Evolutionary conservation across 78 protist species (phyloP).

Genomic region (Dictyostelium capitatum): DNA sequence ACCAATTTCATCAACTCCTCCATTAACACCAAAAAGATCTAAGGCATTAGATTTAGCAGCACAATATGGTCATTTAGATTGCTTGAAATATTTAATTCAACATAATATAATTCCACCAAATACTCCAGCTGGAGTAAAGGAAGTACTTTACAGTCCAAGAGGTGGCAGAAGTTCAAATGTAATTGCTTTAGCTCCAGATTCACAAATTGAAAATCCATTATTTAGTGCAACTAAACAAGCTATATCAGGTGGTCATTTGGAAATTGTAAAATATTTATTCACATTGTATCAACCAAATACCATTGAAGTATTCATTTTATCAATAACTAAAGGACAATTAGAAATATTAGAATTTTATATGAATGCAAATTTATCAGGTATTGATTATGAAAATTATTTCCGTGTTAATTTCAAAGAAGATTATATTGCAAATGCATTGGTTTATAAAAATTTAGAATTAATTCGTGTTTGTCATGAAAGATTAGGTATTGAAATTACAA

Average conservation of each 20-base stretch:
- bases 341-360: constrained; percentile 8
- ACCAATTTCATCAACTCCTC: not conserved
- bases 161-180: constrained; percentile 4
- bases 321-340: constrained; percentile 10
- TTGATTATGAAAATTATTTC: not conserved
- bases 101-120: constrained; percentile 13
- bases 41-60: constrained; percentile 27
- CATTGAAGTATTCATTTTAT: not conserved
- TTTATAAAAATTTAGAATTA: not conserved
- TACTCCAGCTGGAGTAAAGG: not conserved
- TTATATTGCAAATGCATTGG: not conserved
- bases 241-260: constrained; percentile 1
- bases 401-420: not conserved
- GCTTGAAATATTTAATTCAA: constrained; percentile 13
- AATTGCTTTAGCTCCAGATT: not conserved
- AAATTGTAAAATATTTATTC: constrained; percentile 19
- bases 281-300: not conserved
- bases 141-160: not conserved
- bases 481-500: constrained; percentile 1
- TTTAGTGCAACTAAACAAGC: not conserved
- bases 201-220: not conserved
- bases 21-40: constrained; percentile 18
- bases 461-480: not conserved
- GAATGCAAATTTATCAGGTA: not conserved
- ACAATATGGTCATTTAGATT: constrained; percentile 16